Percentiles rank a stretch among this genome's conserved stretches.
These are phyloP conservation scores for Podospora fimiseda DNA, from an alignment of 495 filamentous ascomycete species.

Conservation along the genomic window DNA sequence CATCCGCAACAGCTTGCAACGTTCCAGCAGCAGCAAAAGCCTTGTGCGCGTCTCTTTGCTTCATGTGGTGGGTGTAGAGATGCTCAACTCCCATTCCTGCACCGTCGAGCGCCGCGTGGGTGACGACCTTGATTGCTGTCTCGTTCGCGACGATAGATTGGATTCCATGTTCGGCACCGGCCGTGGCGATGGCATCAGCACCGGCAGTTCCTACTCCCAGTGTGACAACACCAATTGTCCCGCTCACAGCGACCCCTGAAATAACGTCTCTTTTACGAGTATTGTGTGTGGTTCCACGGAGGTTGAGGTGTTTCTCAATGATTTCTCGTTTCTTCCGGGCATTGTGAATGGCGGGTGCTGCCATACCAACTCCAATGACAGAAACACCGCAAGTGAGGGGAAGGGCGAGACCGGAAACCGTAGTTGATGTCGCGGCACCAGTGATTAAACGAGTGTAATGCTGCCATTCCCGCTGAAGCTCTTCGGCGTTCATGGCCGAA, in stretches of 20 bases:
- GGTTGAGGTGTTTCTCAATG: conserved; percentile 24
- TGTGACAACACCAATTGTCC: conserved; percentile 20
- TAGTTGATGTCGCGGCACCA: conserved; percentile 26
- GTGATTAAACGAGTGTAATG: conserved; percentile 27
- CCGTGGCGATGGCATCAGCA: conserved; percentile 17
- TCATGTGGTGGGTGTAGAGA: conserved; percentile 16
- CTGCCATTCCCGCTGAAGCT: conserved; percentile 28
- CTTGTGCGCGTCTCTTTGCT: conserved; percentile 22
- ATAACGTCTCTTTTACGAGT: conserved; percentile 26
- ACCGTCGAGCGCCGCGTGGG: conserved; percentile 21
- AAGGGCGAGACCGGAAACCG: conserved; percentile 21
- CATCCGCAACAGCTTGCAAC: conserved; percentile 14
- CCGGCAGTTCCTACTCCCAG: conserved; percentile 22
- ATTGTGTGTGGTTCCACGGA: conserved; percentile 19
- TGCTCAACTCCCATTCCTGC: conserved; percentile 23
- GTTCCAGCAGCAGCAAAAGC: conserved; percentile 11
- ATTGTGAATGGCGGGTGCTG: conserved; percentile 28
- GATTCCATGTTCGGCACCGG: conserved; percentile 21
- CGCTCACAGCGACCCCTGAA: conserved; percentile 22
- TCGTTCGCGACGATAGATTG: conserved; percentile 12
- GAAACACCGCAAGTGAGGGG: conserved; percentile 26
- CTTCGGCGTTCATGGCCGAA: conserved; percentile 16
- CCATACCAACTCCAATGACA: conserved; percentile 23
- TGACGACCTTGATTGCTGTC: conserved; percentile 18
- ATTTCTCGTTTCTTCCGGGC: conserved; percentile 30